Evolutionary conservation across 2,329 filamentous ascomycete species (phyloP).

Genomic region (Fusarium agapanthi): DNA sequence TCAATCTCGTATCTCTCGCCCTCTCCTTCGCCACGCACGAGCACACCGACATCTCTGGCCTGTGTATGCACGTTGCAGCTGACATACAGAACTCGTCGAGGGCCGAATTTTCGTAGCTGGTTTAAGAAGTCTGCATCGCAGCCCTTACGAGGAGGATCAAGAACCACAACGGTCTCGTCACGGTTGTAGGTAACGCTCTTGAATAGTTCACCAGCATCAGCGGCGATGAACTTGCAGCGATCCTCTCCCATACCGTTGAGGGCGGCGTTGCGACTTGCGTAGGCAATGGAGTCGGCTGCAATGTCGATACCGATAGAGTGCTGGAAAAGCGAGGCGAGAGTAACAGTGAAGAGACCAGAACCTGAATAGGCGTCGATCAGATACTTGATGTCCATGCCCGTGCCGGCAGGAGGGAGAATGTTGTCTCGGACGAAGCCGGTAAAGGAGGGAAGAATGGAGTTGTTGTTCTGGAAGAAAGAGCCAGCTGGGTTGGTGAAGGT

Average conservation of each 20-base stretch:
- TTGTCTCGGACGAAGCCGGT: constrained; percentile 86
- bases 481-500: constrained; percentile 91
- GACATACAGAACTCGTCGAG: constrained; percentile 87
- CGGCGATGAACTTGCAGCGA: constrained; percentile 85
- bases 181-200: constrained; percentile 75
- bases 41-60: constrained; percentile 87
- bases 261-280: constrained; percentile 78
- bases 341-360: constrained; percentile 96
- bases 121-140: constrained; percentile 85
- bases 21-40: constrained; percentile 73
- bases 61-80: constrained; percentile 99
- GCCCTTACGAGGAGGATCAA: constrained; percentile 96
- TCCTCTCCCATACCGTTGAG: constrained; percentile 75
- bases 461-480: constrained; percentile 99
- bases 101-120: constrained; percentile 82
- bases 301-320: constrained; percentile 92
- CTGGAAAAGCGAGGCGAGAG: constrained; percentile 84
- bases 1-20: constrained; percentile 80
- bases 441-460: constrained; percentile 90
- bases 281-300: constrained; percentile 78
- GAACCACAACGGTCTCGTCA: constrained; percentile 88
- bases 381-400: constrained; percentile 69
- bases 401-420: constrained; percentile 66
- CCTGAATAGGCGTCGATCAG: constrained; percentile 98
- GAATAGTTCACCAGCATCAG: constrained; percentile 87